These are phyloP conservation scores for Butyriboletus loyo DNA, from an alignment of 768 basidiomycete species.

Conservation along the genomic window DNA sequence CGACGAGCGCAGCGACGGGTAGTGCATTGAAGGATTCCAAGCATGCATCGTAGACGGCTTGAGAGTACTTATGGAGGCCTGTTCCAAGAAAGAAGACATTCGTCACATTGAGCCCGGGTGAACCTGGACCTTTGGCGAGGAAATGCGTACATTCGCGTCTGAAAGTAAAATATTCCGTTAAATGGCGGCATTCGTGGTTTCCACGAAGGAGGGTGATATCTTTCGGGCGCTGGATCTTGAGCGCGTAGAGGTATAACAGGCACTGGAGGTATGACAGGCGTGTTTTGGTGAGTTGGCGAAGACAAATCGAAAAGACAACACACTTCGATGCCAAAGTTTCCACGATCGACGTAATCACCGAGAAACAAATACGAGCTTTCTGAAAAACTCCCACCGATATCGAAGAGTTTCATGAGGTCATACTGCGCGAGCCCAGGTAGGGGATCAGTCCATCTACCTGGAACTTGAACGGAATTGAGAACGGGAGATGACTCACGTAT, in stretches of 20 bases:
- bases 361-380: slow-evolving; percentile 91
- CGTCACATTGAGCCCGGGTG: slow-evolving; percentile 4
- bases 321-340: slow-evolving; percentile 84
- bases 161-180: slow-evolving; percentile 98
- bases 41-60: slow-evolving; percentile 85
- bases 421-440: slow-evolving; percentile 50
- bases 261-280: slow-evolving; percentile 46
- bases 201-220: slow-evolving; percentile 84
- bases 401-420: slow-evolving; percentile 97
- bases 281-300: background rate
- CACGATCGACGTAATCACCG: slow-evolving; percentile 97
- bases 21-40: slow-evolving; percentile 86
- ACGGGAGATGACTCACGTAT: slow-evolving; percentile 79
- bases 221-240: slow-evolving; percentile 88
- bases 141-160: slow-evolving; percentile 83
- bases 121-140: slow-evolving; percentile 2
- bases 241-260: slow-evolving; percentile 86
- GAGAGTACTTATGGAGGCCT: slow-evolving; percentile 30
- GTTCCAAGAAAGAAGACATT: slow-evolving; percentile 9
- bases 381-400: slow-evolving; percentile 82
- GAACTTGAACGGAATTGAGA: slow-evolving; percentile 76
- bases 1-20: slow-evolving; percentile 89
- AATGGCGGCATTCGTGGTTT: slow-evolving; percentile 95
- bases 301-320: slow-evolving; percentile 14
- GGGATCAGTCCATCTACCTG: slow-evolving; percentile 1